phyloP scores from a whole-genome alignment of 2,329 filamentous ascomycete species.

The Pseudocercospora ulei region DNA sequence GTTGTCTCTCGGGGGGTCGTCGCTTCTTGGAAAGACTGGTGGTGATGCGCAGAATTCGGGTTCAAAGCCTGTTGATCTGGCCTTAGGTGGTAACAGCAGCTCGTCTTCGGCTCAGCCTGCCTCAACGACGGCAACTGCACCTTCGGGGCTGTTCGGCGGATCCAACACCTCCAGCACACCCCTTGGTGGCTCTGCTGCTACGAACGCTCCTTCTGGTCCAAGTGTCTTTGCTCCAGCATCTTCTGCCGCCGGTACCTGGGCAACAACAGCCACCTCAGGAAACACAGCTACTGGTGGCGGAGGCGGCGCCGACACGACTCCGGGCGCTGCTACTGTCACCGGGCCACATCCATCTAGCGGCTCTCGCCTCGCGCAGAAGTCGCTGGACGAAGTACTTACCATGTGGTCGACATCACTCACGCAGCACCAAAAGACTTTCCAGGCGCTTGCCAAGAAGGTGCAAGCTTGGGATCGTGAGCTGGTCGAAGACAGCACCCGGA shows the following conservation, averaged over 20 bases:
- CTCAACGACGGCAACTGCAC: conserved; percentile 1
- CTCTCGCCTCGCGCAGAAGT: conserved; percentile 91
- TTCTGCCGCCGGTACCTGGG: conserved; percentile 4
- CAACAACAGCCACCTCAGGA: conserved; percentile 9
- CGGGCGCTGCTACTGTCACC: conserved; percentile 43
- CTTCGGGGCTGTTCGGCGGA: not conserved
- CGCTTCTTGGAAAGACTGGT: conserved; percentile 2
- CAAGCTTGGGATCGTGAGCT: conserved; percentile 84
- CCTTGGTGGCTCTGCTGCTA: no score
- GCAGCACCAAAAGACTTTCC: conserved; percentile 95
- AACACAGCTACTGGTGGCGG: conserved; percentile 3
- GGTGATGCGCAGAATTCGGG: not conserved
- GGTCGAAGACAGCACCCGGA: conserved; percentile 89
- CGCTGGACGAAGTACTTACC: conserved; percentile 97
- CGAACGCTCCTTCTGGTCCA: conserved; percentile 6
- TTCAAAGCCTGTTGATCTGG: not conserved
- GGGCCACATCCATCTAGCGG: conserved; percentile 70
- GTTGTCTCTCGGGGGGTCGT: not conserved
- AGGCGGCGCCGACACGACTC: not conserved
- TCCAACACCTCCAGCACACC: not conserved
- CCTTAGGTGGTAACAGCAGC: not conserved
- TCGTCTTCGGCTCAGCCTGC: conserved; percentile 2
- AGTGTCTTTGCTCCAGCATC: conserved; percentile 6
- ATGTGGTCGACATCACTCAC: conserved; percentile 91
- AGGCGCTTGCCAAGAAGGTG: conserved; percentile 76